Percentiles rank a stretch among this genome's conserved stretches.
phyloP scores from a whole-genome alignment of 1,284 basidiomycete species.

The Malassezia sympodialis region DNA sequence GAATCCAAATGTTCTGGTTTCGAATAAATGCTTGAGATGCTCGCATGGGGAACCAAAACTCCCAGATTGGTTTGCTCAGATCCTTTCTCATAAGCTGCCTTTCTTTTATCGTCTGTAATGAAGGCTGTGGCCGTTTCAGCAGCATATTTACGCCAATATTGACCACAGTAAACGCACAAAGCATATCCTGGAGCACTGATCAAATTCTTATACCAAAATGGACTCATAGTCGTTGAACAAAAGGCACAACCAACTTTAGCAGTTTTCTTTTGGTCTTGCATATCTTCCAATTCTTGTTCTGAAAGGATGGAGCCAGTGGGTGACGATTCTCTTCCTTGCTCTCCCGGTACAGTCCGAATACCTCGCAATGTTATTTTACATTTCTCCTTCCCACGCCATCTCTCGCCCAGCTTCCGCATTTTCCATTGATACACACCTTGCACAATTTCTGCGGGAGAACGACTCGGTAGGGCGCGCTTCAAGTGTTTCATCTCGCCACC shows the following conservation, averaged over 20 bases:
- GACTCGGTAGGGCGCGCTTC: conserved; percentile 62
- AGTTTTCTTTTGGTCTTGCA: background rate
- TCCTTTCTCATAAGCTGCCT: conserved; percentile 36
- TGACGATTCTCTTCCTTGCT: conserved; percentile 6
- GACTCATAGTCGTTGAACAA: conserved; percentile 30
- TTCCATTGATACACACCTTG: conserved; percentile 78
- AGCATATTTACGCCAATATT: conserved; percentile 47
- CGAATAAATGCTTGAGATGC: background rate
- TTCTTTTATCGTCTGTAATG: conserved; percentile 19
- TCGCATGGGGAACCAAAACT: background rate
- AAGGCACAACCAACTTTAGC: conserved; percentile 25
- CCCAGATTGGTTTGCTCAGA: conserved; percentile 29
- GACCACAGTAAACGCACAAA: conserved; percentile 41
- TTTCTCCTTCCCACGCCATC: conserved; percentile 1
- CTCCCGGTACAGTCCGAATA: background rate
- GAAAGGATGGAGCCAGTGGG: conserved; percentile 3
- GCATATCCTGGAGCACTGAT: conserved; percentile 28
- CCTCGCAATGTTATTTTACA: conserved; percentile 1
- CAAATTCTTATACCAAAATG: conserved; percentile 43
- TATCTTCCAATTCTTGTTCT: background rate
- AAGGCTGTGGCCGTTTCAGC: conserved; percentile 27
- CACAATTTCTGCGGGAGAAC: conserved; percentile 65
- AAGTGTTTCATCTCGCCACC: conserved; percentile 69
- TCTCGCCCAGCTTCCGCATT: conserved; percentile 52
- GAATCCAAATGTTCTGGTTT: background rate